Evolutionary conservation across 2,329 filamentous ascomycete genomes (phyloP).

Genomic region (Diaporthe citrichinensis): DNA sequence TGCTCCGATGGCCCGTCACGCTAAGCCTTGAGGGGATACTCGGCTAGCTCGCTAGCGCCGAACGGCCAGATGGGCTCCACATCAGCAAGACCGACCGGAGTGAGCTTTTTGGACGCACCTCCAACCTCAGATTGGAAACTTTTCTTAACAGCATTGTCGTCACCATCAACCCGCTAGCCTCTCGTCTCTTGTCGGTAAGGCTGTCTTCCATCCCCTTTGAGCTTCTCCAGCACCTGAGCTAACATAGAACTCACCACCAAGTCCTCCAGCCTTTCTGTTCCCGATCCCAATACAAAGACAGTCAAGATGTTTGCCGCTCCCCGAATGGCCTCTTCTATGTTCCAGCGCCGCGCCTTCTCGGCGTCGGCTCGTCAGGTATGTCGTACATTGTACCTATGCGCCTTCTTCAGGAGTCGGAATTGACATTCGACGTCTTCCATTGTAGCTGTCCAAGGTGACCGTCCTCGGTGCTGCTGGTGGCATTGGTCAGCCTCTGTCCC

Average conservation of each 20-base stretch:
- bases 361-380: constrained; percentile 81
- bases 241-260: neutral
- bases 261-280: constrained; percentile 14
- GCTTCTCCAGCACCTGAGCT: neutral
- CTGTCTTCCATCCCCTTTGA: constrained; percentile 9
- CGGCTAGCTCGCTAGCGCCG: constrained; percentile 28
- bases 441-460: constrained; percentile 93
- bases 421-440: constrained; percentile 28
- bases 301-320: constrained; percentile 82
- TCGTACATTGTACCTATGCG: constrained; percentile 28
- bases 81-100: constrained; percentile 31
- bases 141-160: constrained; percentile 30
- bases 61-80: constrained; percentile 32
- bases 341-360: constrained; percentile 86
- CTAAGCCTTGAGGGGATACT: constrained; percentile 30
- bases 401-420: neutral
- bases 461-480: constrained; percentile 97
- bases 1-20: constrained; percentile 26
- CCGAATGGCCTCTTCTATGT: constrained; percentile 71
- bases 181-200: constrained; percentile 6
- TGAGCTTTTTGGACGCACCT: constrained; percentile 34
- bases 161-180: constrained; percentile 18
- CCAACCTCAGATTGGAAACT: constrained; percentile 36
- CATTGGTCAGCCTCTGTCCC: constrained; percentile 97
- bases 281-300: constrained; percentile 26